phyloP scores from a whole-genome alignment of 163 green algal species.

The Coccomyxa subellipsoidea region DNA sequence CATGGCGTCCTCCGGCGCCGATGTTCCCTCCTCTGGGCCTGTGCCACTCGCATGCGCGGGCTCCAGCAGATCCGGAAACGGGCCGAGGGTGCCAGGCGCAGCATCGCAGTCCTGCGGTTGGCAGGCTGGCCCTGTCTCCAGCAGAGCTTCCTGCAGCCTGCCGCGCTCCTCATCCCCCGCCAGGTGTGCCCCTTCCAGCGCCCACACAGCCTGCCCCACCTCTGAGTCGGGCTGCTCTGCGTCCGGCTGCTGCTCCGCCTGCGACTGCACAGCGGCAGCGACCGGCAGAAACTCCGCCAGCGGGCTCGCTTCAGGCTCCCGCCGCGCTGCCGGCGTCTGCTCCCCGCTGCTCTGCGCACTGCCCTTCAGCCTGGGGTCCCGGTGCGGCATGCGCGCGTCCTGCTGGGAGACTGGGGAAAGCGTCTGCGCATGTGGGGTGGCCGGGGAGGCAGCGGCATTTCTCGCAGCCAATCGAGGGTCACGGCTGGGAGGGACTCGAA shows the following conservation, averaged over 20 bases:
- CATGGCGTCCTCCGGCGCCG: not conserved
- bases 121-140: not conserved
- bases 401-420: not conserved
- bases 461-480: not conserved
- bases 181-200: not conserved
- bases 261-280: not conserved
- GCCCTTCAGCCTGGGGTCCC: not conserved
- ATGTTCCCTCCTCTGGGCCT: not conserved
- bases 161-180: not conserved
- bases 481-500: not conserved
- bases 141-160: not conserved
- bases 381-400: not conserved
- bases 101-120: not conserved
- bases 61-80: not conserved
- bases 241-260: not conserved
- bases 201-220: not conserved
- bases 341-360: not conserved
- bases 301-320: not conserved
- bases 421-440: not conserved
- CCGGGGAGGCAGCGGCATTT: not conserved
- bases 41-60: not conserved
- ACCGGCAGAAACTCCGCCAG: not conserved
- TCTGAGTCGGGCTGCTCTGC: not conserved
- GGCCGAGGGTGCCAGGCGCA: not conserved
- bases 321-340: not conserved